Base-by-base conservation (phyloP, 495 filamentous ascomycete genomes). In the Aspergillus cavernicola region DNA sequence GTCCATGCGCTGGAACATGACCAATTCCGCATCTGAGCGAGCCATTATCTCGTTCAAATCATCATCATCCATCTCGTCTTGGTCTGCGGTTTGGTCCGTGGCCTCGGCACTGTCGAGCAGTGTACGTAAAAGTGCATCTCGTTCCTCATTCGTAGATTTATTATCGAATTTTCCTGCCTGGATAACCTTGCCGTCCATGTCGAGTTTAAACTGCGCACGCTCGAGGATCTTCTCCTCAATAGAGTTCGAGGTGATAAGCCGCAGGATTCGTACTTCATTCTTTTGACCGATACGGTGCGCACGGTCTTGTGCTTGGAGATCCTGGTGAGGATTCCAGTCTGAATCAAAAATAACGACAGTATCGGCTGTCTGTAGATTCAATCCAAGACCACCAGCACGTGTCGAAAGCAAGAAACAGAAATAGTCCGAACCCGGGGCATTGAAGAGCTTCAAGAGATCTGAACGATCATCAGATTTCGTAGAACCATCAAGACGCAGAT, bases 271-370 rank as follows among this genome's bases (percentile, higher is more conserved):
- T 29, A 98, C 93, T 72, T 98, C 93, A 64, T 98, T 98, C 84
- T 98, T 98, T 69, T 98, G 93, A 44, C 93, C 93, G 58, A 98
- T 98, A 85, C 93, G 93, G 83, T 98, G 93, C 19, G 93, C 93
- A 84, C 93, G 92, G 85, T 98, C 93, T 68, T 98, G 93, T 24
- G 93, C 93, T 72, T 98, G 93, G 66, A 98, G 74, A 86, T 98
- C 93, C 71, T 98, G 93, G 71, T 97, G 93, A 62, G 93, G 93
- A 73, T 98, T 98, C 93, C 93, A 98, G 74, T 98, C 93, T 0
- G 93, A 98, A 69, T 98, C 93, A 70, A 95, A 98, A 58, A 98
- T 98, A 64, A 98, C 96, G 70, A 98, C 93, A 0, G 93, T 98
- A 73, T 98, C 93, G 35, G 93, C 93, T 12, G 92, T 95, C 69